Evolutionary conservation across 352 stramenopile genomes (phyloP), one percentile per base, ranked within the genome.

Genomic region (Phytophthora foliorum): DNA sequence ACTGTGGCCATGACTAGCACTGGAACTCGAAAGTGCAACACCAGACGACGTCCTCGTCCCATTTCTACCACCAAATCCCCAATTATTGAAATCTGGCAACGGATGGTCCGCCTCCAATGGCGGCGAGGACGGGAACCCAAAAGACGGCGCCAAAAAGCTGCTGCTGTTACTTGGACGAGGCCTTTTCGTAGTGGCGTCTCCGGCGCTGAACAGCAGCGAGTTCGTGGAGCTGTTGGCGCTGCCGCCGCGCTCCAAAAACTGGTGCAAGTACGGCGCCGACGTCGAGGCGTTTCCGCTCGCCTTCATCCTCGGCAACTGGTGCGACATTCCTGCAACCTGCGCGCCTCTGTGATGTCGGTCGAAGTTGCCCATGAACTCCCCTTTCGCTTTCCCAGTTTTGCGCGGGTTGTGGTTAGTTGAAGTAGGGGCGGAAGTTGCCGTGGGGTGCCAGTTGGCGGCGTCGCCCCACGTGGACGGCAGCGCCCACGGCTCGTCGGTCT

Each of bases 11-110:
- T 64, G 34, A 34, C 24, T 57, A 4, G n/a, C 29, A 19, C 22
- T 56, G 57, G 27, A 58, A 51, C 44, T 69, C 17, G 36, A 50
- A 31, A 32, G 1, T 49, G 55, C 11, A 32, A 39, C 52, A 57
- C 31, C 67, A 32, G 50, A 58, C 19, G 51, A 67, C 29, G 3
- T 72, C 32, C 27, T 36, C 8, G 60, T 22, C n/a, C 29, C 52
- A 39, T 51, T 67, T 49, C 66, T 62, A 61, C 32, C 62, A 14
- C n/a, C 53, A 17, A 63, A 75, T 1, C 60, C 56, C 75, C 75
- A 88, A 67, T 80, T 80, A 4, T 64, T 85, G n/a, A 84, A 82
- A 60, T 86, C 78, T 22, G 76, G 74, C n/a, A 87, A 27, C 17
- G 74, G 67, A 36, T 86, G 82, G 16, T 89, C 78, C 21, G 67